Evolutionary conservation across 202 grass and related monocot genomes (phyloP).

Genomic region (Musa balbisiana): DNA sequence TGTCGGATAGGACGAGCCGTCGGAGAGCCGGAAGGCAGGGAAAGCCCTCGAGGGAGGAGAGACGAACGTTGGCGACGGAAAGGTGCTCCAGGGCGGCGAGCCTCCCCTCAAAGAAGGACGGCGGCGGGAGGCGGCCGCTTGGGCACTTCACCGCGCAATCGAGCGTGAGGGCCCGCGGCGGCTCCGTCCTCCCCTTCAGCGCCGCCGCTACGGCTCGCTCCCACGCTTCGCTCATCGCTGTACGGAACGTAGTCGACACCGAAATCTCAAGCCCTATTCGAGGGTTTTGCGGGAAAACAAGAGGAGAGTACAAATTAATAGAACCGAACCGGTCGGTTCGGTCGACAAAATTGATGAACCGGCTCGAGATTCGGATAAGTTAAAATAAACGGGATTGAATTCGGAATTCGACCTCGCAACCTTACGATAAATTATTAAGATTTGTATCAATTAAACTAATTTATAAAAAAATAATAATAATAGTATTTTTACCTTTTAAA

Average conservation of each 20-base stretch:
- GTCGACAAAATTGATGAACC: too few relatives aligned
- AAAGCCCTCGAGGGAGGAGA: conserved; percentile 56
- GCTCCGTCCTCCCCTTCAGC: conserved; percentile 29
- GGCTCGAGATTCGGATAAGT: too few relatives aligned
- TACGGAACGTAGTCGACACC: not conserved
- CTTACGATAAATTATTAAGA: too few relatives aligned
- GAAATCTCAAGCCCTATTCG: not conserved
- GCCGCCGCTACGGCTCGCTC: conserved; percentile 50
- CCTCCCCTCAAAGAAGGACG: conserved; percentile 38
- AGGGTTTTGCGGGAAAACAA: too few relatives aligned
- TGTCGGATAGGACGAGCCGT: conserved; percentile 78
- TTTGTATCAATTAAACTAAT: too few relatives aligned
- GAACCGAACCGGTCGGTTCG: too few relatives aligned
- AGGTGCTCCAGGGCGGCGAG: conserved; percentile 50
- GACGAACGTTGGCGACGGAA: conserved; percentile 64
- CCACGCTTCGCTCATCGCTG: conserved; percentile 52
- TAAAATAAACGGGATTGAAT: too few relatives aligned
- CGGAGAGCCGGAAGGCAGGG: conserved; percentile 60
- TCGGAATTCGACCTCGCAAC: too few relatives aligned
- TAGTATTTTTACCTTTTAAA: too few relatives aligned
- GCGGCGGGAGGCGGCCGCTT: conserved; percentile 53
- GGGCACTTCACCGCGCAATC: conserved; percentile 67
- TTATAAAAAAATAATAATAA: too few relatives aligned
- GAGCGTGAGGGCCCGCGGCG: conserved; percentile 45
- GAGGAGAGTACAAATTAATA: too few relatives aligned